Evolutionary conservation across 257 asterid genomes (phyloP).

Genomic region (Solanum sitiens): DNA sequence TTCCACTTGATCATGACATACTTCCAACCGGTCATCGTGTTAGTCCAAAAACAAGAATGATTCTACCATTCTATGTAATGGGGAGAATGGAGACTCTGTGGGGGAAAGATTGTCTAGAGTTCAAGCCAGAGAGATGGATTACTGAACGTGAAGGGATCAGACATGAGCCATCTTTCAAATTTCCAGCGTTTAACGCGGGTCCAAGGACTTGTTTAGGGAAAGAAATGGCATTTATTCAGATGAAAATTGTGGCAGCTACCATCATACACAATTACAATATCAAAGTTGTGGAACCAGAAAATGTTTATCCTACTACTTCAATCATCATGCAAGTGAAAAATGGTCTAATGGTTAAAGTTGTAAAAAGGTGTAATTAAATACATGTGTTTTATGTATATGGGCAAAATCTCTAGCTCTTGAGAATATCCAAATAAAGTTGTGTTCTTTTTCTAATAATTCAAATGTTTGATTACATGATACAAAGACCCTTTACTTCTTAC

Average conservation of each 20-base stretch:
- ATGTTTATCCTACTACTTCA: background rate
- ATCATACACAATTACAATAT: background rate
- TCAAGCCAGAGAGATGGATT: conserved; percentile 2
- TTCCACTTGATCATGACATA: background rate
- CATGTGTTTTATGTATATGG: background rate
- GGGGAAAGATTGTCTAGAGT: background rate
- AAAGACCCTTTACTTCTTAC: background rate
- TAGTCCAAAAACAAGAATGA: background rate
- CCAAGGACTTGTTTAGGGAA: background rate
- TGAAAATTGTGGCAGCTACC: background rate
- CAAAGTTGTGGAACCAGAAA: background rate
- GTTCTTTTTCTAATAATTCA: background rate
- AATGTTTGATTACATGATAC: background rate
- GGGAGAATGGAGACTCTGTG: background rate
- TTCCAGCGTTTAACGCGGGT: background rate
- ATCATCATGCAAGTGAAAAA: background rate
- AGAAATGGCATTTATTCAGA: background rate
- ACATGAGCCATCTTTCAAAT: background rate
- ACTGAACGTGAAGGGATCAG: background rate
- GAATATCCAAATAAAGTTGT: background rate
- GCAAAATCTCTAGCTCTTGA: background rate
- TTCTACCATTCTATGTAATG: background rate
- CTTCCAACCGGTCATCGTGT: background rate
- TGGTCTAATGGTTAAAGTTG: background rate
- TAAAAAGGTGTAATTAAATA: background rate